A percentile compares a stretch with the other conserved stretches of the same genome.
phyloP scores from a whole-genome alignment of 306 rosid species.

The Styphnolobium japonicum region DNA sequence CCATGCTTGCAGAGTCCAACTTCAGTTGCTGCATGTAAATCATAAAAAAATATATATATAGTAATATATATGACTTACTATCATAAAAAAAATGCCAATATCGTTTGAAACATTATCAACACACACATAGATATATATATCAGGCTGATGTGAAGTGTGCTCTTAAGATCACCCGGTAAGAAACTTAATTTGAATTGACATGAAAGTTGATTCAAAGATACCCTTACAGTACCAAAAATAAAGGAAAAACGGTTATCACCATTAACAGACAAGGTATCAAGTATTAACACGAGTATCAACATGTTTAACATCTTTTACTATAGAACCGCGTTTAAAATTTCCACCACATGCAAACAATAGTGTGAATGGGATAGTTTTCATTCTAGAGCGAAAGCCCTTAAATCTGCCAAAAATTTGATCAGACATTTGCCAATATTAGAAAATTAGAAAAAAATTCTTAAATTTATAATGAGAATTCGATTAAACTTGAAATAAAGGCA shows the following conservation, averaged over 20 bases:
- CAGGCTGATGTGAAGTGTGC: no score
- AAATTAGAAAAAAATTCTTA: background rate
- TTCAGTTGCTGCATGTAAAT: conserved; percentile 49
- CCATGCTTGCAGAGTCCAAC: conserved; percentile 41
- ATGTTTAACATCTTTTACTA: background rate
- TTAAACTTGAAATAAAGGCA: background rate
- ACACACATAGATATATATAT: no score
- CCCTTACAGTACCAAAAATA: no score
- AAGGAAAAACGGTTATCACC: no score
- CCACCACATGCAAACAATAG: background rate
- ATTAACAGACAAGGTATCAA: background rate
- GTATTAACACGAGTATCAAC: no score
- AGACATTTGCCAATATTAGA: background rate
- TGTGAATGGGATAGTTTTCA: background rate
- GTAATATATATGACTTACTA: background rate
- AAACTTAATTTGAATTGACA: no score
- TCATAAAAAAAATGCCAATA: background rate
- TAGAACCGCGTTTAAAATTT: background rate
- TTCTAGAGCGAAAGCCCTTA: background rate
- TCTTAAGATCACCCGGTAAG: no score
- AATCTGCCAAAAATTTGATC: background rate
- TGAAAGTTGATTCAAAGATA: no score
- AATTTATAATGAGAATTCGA: background rate
- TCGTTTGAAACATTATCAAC: background rate
- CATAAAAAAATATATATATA: background rate